These are phyloP conservation scores for Russula emetica DNA, from an alignment of 768 basidiomycete genomes.

Conservation along the genomic window DNA sequence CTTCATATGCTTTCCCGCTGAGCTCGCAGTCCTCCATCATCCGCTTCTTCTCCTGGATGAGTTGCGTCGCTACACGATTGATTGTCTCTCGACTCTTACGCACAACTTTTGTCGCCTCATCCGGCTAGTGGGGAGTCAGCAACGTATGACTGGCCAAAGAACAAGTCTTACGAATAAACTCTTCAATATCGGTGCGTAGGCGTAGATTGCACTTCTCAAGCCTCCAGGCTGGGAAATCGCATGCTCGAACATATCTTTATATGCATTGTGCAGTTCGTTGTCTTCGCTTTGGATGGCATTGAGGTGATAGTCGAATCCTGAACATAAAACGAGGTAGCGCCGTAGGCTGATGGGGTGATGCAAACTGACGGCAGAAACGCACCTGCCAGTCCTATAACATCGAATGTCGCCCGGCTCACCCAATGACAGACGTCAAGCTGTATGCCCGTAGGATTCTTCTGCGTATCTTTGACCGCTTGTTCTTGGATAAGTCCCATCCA, in stretches of 20 bases:
- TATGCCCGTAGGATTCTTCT: constrained; percentile 29
- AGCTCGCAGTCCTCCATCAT: constrained; percentile 62
- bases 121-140: constrained; percentile 43
- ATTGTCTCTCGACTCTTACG: constrained; percentile 60
- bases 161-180: constrained; percentile 49
- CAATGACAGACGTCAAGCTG: constrained; percentile 74
- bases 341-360: neutral
- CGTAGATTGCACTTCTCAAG: constrained; percentile 45
- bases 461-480: constrained; percentile 29
- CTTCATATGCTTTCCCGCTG: constrained; percentile 48
- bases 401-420: constrained; percentile 81
- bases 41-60: constrained; percentile 78
- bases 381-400: constrained; percentile 90
- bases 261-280: constrained; percentile 72
- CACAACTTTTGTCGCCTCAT: constrained; percentile 47
- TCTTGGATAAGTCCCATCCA: constrained; percentile 51
- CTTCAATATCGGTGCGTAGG: constrained; percentile 59
- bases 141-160: neutral
- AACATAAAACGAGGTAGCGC: neutral
- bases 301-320: constrained; percentile 85
- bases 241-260: constrained; percentile 80
- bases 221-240: constrained; percentile 54
- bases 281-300: constrained; percentile 75
- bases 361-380: constrained; percentile 22
- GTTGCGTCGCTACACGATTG: constrained; percentile 59